These are phyloP conservation scores for Lentithecium fluviatile DNA, from an alignment of 495 filamentous ascomycete genomes.

Conservation along the genomic window DNA sequence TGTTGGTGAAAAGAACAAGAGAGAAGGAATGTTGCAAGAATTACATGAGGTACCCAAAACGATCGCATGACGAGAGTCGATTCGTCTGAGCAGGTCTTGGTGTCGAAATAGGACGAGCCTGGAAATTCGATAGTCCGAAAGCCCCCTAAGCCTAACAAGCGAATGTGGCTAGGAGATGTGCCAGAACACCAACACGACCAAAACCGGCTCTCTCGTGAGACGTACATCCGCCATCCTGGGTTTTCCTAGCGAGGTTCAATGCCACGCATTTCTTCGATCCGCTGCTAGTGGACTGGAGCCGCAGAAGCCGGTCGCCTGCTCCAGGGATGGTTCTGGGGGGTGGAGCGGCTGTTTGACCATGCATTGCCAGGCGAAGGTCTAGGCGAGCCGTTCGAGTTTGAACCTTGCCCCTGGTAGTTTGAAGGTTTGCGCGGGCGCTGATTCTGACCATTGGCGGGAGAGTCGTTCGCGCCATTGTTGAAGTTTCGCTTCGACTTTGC, in stretches of 20 bases:
- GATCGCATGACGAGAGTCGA: not conserved
- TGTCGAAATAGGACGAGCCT: not conserved
- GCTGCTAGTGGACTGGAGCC: slow-evolving; percentile 17
- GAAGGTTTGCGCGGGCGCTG: slow-evolving; percentile 25
- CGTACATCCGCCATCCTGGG: not conserved
- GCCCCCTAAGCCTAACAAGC: not conserved
- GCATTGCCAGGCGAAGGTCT: slow-evolving; percentile 10
- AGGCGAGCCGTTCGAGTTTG: slow-evolving; percentile 11
- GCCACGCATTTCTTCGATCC: not conserved
- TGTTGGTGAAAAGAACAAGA: not conserved
- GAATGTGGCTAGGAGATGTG: not conserved
- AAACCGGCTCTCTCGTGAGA: not conserved
- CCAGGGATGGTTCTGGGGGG: slow-evolving; percentile 16
- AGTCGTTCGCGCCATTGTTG: slow-evolving; percentile 8
- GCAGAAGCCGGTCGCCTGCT: slow-evolving; percentile 16
- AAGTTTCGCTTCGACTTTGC: slow-evolving; percentile 17
- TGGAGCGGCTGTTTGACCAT: slow-evolving; percentile 18
- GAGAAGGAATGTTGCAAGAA: not conserved
- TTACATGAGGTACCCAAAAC: slow-evolving; percentile 10
- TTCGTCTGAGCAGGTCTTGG: not conserved
- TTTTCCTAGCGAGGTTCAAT: not conserved
- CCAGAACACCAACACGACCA: not conserved
- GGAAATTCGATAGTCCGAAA: too few relatives aligned
- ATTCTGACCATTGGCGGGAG: slow-evolving; percentile 3
- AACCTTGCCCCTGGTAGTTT: slow-evolving; percentile 24